Evolutionary conservation across 768 basidiomycete genomes (phyloP), one percentile per base, ranked within the genome.

Genomic region (Gloeophyllum trabeum): DNA sequence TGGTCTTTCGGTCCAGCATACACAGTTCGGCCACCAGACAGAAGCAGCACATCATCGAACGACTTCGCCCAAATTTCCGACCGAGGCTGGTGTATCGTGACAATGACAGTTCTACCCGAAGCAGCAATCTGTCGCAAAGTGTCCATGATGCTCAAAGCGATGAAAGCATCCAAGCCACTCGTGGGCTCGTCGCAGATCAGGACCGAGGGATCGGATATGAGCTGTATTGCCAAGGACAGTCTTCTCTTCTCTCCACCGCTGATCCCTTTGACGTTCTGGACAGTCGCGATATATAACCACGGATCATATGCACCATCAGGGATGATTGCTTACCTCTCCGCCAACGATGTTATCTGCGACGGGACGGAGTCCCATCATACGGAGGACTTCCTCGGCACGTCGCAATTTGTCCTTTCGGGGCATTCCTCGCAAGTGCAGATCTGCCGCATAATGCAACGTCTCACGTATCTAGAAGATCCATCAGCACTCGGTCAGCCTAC

Each of bases 221-320:
- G 65, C 50, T 71, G 61, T 0, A 69, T 62, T 1, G 66, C 70
- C 16, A 72, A 50, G 19, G 63, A 66, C 6, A 71, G 51, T 23
- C 70, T 55, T 1, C 69, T 51, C 51, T 71, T 72, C 48, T 72
- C 69, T n/a, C 70, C 70, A 4, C 70, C 70, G 6, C 58, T 61
- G 25, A 72, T 71, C 1, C 69, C 69, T 49, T 67, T 59, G 26
- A 58, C 43, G 53, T 39, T 32, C 28, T 32, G 28, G 10, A n/a
- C n/a, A n/a, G n/a, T n/a, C n/a, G n/a, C n/a, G n/a, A 38, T 14
- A 14, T 14, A 38, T 7, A 7, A 14, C 19, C 7, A 10, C 19
- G 36, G 7, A 38, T 7, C 10, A 38, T 38, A 20, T 10, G 20
- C 14, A 12, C 13, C 14, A 38, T 14, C 10, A 12, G 20, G 19